Base-by-base conservation (phyloP, 768 basidiomycete species). In the Lentinula raphanica region DNA sequence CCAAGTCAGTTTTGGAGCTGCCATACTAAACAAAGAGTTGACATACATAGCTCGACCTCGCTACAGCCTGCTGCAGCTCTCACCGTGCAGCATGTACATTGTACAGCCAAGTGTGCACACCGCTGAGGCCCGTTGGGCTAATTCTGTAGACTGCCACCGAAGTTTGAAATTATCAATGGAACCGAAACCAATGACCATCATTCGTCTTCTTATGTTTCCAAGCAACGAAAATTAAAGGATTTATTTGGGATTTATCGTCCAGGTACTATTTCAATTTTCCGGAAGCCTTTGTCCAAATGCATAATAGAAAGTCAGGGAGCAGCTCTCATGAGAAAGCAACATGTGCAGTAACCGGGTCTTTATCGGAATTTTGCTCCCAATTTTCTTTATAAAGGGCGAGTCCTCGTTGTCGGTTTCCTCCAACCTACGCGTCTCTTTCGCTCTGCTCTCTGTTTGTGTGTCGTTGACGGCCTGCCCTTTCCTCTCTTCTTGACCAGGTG, bases 401-500 rank as follows among this genome's bases (percentile, higher is more conserved):
- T 28, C 6, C 38, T 21, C 32, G 13, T 8, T 5, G 27, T 40
- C n/a, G 12, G 8, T n/a, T n/a, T 17, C 9, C 32, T 15, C 44
- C n/a, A 48, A 59, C 54, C 56, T 49, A 60, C 62, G 49, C 53
- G 25, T 55, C 56, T 54, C 44, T 57, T 55, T 49, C 51, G 50
- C 38, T 56, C 56, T 49, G 40, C 44, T 44, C 32, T 46, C 58
- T 42, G 60, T 56, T 60, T 65, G 67, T 72, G 72, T 71, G 74
- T 78, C 74, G 69, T 78, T 73, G 77, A 77, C 75, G 74, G 74
- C 74, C 63, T 66, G 66, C 65, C 65, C 61, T 63, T 62, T 63
- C 58, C 62, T 62, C 68, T 68, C 64, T 64, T 72, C 69, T 70
- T 67, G 78, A 78, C 80, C 79, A 72, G 78, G 80, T 71, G 77